Percentiles rank a stretch among this genome's conserved stretches.
These are phyloP conservation scores for Emydomyces testavorans DNA, from an alignment of 2,329 filamentous ascomycete species.

Conservation along the genomic window DNA sequence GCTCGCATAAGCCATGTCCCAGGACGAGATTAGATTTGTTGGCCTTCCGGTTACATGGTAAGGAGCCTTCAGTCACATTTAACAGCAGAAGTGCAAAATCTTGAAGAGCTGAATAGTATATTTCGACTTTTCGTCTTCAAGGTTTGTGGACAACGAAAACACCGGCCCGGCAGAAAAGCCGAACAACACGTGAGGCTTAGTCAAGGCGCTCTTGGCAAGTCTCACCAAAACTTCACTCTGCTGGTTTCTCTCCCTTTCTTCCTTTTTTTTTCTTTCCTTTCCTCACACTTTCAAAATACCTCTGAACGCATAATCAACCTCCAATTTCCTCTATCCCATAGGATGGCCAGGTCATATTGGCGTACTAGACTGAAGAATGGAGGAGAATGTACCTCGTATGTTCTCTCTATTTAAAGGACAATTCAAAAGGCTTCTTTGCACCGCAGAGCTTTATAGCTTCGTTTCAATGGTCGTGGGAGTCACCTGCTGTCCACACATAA, in stretches of 20 bases:
- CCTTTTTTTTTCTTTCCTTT: slow-evolving; percentile 13
- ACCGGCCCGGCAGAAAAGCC: slow-evolving; percentile 1
- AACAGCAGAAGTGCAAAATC: no score
- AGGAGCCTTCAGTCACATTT: no score
- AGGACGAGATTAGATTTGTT: no score
- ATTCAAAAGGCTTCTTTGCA: slow-evolving; percentile 25
- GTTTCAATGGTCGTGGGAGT: slow-evolving; percentile 23
- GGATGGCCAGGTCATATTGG: slow-evolving; percentile 40
- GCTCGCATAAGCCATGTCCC: no score
- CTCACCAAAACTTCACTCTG: background rate
- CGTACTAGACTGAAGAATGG: slow-evolving; percentile 32
- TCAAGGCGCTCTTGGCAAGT: no score
- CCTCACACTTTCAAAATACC: slow-evolving; percentile 30
- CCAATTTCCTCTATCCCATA: slow-evolving; percentile 31
- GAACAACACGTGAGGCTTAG: background rate
- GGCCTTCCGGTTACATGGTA: no score
- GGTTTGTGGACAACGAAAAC: background rate
- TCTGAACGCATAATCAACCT: slow-evolving; percentile 42
- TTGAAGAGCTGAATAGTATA: no score
- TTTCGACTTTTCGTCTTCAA: no score
- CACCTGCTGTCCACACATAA: slow-evolving; percentile 33
- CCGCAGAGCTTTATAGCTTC: background rate
- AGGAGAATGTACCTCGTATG: slow-evolving; percentile 9
- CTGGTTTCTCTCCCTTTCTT: background rate
- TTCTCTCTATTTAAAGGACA: slow-evolving; percentile 17